These are phyloP conservation scores for Spathaspora arborariae DNA, from an alignment of 805 yeast genomes.

Conservation along the genomic window DNA sequence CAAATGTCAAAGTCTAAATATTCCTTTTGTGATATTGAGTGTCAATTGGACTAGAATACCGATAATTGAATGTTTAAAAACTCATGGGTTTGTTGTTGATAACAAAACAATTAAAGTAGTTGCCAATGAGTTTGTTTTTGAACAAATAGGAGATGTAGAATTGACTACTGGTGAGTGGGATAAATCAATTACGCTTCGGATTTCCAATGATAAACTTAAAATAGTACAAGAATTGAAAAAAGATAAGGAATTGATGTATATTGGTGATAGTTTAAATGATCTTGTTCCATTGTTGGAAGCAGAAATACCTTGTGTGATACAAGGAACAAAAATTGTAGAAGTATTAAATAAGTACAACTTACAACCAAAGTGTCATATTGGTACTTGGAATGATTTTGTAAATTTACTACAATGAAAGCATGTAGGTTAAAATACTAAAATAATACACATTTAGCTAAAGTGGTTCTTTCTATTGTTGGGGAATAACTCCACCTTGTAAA, in stretches of 20 bases:
- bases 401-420: conserved; percentile 1
- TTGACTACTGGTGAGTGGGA: conserved; percentile 30
- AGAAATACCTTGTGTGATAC: conserved; percentile 45
- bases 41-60: conserved; percentile 59
- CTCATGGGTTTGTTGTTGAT: conserved; percentile 15
- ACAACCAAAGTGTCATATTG: conserved; percentile 7
- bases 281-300: conserved; percentile 46
- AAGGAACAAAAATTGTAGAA: conserved; percentile 27
- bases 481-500: conserved; percentile 27
- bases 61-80: conserved; percentile 32
- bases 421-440: no score
- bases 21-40: conserved; percentile 47
- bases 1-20: conserved; percentile 12
- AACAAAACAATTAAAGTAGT: conserved; percentile 25
- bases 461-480: conserved; percentile 10
- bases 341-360: conserved; percentile 1
- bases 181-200: conserved; percentile 29
- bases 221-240: conserved; percentile 12
- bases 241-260: conserved; percentile 32
- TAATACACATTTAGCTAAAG: background rate
- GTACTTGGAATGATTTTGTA: conserved; percentile 7
- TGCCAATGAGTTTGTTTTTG: conserved; percentile 50
- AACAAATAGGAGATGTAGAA: background rate
- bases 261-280: conserved; percentile 67
- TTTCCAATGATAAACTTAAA: conserved; percentile 51